A percentile compares a stretch with the other conserved stretches of the same genome.
Conservation (phyloP, 129 eudicot genomes). For the Calendula officinalis region DNA sequence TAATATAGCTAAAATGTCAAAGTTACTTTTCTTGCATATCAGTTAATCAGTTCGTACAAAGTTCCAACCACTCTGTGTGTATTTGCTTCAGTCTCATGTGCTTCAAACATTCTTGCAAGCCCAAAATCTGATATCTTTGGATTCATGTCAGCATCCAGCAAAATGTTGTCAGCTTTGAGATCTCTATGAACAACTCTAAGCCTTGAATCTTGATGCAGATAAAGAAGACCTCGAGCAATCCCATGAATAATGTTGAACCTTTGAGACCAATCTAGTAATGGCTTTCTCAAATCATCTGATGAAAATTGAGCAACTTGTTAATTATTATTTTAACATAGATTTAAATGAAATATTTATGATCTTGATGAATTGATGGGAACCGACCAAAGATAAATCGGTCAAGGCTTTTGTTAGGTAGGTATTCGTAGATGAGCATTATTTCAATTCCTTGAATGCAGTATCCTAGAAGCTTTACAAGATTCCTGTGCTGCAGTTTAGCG, state of each 20-base stretch:
- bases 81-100: conserved; percentile 27
- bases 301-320: not conserved
- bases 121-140: conserved; percentile 51
- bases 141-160: conserved; percentile 17
- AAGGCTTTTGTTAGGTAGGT: conserved; percentile 9
- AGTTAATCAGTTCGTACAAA: conserved; percentile 26
- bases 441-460: conserved; percentile 5
- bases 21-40: too few relatives aligned
- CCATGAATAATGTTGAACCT: conserved; percentile 16
- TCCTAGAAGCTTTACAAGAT: conserved; percentile 11
- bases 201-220: conserved; percentile 22
- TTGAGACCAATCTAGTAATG: not conserved
- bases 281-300: conserved; percentile 14
- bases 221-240: conserved; percentile 25
- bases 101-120: conserved; percentile 38
- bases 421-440: conserved; percentile 3
- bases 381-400: not conserved
- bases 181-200: conserved; percentile 18
- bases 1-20: too few relatives aligned
- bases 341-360: not conserved
- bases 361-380: too few relatives aligned
- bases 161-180: conserved; percentile 35
- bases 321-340: not conserved
- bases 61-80: conserved; percentile 36
- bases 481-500: not conserved